A percentile compares a stretch with the other conserved stretches of the same genome.
phyloP scores from a whole-genome alignment of 2,329 filamentous ascomycete genomes.

The Alternaria rosae region DNA sequence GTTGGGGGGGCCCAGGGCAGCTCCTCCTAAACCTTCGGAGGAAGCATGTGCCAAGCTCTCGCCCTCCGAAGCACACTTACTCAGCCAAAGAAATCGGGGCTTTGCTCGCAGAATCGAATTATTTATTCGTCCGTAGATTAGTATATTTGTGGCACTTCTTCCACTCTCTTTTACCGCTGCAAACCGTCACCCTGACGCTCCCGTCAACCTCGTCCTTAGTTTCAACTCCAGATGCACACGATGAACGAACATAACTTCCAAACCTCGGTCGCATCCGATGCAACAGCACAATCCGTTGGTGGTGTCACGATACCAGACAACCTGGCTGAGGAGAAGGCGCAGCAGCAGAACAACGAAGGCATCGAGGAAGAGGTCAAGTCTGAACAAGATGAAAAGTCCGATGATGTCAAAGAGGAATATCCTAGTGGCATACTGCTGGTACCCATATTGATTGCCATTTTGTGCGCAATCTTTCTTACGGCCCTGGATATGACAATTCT shows the following conservation, averaged over 20 bases:
- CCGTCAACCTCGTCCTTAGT: not conserved
- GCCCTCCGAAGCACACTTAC: not conserved
- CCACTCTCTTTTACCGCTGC: not conserved
- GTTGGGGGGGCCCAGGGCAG: too few species aligned
- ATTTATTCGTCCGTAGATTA: not conserved
- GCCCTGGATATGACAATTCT: slow-evolving; percentile 27
- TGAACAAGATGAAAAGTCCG: not conserved
- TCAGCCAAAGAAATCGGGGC: not conserved
- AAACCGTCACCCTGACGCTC: not conserved
- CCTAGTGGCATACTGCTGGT: not conserved
- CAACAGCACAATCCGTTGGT: not conserved
- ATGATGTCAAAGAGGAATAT: not conserved
- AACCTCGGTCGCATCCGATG: not conserved
- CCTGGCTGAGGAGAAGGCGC: not conserved
- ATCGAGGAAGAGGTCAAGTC: not conserved
- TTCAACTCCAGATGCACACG: not conserved
- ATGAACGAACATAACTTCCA: not conserved
- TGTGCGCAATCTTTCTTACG: not conserved
- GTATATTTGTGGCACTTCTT: not conserved
- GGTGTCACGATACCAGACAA: not conserved
- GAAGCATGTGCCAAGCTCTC: not conserved
- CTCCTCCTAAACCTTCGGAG: too few species aligned
- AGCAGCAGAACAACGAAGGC: not conserved
- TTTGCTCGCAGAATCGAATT: not conserved
- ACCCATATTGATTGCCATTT: not conserved